Evolutionary conservation across 1,284 basidiomycete species (phyloP), one percentile per base, ranked within the genome.

Genomic region (Blastosporella zonata): DNA sequence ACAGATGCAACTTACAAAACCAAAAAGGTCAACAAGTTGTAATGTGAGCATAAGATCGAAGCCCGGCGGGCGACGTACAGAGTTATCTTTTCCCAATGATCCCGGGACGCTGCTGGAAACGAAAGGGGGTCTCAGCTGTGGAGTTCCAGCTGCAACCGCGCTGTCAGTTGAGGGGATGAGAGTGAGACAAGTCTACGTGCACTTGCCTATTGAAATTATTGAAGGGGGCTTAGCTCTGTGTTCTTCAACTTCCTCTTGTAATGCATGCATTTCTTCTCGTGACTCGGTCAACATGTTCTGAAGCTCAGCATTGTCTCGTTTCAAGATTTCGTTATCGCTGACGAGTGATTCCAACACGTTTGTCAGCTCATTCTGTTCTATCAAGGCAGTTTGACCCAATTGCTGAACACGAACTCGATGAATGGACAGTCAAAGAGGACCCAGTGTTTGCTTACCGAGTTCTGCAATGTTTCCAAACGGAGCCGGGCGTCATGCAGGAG

Each of bases 311-410:
- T 90, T 90, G 59, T 93, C 90, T 25, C 81, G 81, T 65, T 90
- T 90, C 50, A 94, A 68, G 22, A 76, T 74, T 56, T 93, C 88
- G 59, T 93, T 94, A 60, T 91, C 87, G 23, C 83, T 81, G 7
- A 93, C 90, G 12, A 95, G 72, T 10, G 85, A 82, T 62, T 93
- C 89, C 6, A 95, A 71, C 5, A 92, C 81, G 49, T 78, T 74
- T 27, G 75, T 81, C 10, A 88, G 67, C 60, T 88, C 86, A 13
- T 74, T 65, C 49, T 82, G 74, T 33, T 81, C 79, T 21, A 67
- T 60, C 29, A 70, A 58, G 13, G 71, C 60, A 7, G 73, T 66
- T 38, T 68, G 66, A 10, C 74, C 71, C 9, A 73, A 55, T 62
- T 79, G 69, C 74, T 79, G 51, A 2, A n/a, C 55, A 48, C 45